Percentiles rank a stretch among this genome's conserved stretches.
Conservation (phyloP, 768 basidiomycete species). For the Boletus speciosus region DNA sequence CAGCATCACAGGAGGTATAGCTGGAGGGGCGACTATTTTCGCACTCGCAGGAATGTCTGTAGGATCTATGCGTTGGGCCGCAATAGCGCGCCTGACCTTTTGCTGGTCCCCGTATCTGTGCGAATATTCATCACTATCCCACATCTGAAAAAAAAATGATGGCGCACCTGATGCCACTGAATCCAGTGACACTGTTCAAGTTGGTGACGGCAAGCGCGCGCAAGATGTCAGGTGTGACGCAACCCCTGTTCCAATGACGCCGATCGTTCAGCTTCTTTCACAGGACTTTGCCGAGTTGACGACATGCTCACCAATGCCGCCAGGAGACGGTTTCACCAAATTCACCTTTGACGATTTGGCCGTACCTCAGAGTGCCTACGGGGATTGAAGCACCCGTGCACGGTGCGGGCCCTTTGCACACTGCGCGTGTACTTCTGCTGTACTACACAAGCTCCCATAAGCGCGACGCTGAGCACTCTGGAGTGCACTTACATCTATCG, state of each 20-base stretch:
- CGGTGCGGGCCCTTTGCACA: conserved; percentile 61
- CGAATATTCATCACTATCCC: not conserved
- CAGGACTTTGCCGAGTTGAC: conserved; percentile 6
- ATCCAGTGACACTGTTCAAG: conserved; percentile 47
- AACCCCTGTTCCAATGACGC: conserved; percentile 49
- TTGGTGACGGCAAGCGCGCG: conserved; percentile 42
- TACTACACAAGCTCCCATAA: conserved; percentile 46
- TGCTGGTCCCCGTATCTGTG: conserved; percentile 56
- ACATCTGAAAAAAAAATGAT: not conserved
- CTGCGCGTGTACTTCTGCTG: conserved; percentile 64
- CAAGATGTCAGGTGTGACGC: conserved; percentile 60
- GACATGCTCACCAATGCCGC: conserved; percentile 63
- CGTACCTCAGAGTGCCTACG: conserved; percentile 65
- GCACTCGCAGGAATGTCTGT: conserved; percentile 53
- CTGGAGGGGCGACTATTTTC: conserved; percentile 11
- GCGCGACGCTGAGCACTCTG: not conserved
- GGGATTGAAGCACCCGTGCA: conserved; percentile 55
- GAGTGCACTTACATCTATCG: conserved; percentile 29
- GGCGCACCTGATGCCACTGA: conserved; percentile 48
- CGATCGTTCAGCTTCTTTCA: conserved; percentile 17
- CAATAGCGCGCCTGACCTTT: conserved; percentile 59
- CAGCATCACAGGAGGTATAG: not conserved
- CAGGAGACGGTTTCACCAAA: conserved; percentile 68
- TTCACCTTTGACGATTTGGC: conserved; percentile 40
- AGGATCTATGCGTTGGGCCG: conserved; percentile 50